Percentiles rank a stretch among this genome's conserved stretches.
phyloP scores from a whole-genome alignment of 1,139 yeast genomes.

The Sugiyamaella neomexicana region DNA sequence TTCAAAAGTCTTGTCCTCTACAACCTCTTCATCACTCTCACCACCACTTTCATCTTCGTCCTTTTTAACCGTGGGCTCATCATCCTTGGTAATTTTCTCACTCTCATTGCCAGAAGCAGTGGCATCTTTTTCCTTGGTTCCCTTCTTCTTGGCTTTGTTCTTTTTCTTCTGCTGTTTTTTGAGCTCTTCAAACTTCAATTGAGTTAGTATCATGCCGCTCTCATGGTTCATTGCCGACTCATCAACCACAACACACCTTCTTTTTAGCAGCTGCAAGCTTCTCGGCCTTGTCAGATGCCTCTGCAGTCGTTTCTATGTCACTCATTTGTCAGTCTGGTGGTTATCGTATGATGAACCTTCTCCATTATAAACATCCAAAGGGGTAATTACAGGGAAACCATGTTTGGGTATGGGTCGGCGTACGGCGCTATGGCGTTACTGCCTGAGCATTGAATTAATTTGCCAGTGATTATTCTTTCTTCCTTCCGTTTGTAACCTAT shows the following conservation, averaged over 20 bases:
- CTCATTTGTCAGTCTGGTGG: not conserved
- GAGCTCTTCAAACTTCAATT: slow-evolving; percentile 52
- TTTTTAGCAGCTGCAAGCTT: slow-evolving; percentile 65
- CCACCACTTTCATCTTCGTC: slow-evolving; percentile 13
- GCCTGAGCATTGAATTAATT: slow-evolving; percentile 1
- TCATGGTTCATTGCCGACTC: no score
- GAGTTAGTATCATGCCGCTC: slow-evolving; percentile 1
- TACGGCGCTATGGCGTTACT: not conserved
- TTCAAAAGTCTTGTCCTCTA: slow-evolving; percentile 16
- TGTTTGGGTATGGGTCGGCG: not conserved
- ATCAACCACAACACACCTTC: slow-evolving; percentile 47
- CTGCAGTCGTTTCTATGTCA: slow-evolving; percentile 2
- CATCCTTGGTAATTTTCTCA: slow-evolving; percentile 20
- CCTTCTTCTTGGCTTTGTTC: slow-evolving; percentile 44
- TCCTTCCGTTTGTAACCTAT: not conserved
- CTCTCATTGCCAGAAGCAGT: slow-evolving; percentile 23
- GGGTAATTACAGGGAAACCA: slow-evolving; percentile 10
- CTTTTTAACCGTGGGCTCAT: not conserved
- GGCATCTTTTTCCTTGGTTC: slow-evolving; percentile 28
- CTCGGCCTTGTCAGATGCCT: slow-evolving; percentile 49
- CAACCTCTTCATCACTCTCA: slow-evolving; percentile 16
- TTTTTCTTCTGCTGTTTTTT: slow-evolving; percentile 57
- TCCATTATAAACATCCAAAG: not conserved
- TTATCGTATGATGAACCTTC: not conserved
- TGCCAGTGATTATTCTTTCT: not conserved